Conservation (phyloP, 1,284 basidiomycete genomes). For the Mycena citricolor region DNA sequence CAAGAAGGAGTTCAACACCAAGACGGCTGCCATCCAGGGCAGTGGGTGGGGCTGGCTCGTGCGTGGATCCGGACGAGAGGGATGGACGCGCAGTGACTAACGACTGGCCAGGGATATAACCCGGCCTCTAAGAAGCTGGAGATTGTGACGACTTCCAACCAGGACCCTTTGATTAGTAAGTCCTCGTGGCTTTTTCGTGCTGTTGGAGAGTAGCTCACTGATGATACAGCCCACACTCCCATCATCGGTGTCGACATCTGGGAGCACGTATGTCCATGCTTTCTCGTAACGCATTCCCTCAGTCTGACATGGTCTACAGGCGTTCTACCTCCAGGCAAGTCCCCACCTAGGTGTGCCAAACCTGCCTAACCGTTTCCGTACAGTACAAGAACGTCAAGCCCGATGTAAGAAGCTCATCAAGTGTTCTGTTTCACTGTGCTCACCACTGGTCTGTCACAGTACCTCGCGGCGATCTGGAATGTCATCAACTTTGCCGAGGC, state of each 20-base stretch:
- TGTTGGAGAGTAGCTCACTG: not conserved
- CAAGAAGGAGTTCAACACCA: slow-evolving; percentile 82
- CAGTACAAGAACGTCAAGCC: slow-evolving; percentile 92
- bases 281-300: slow-evolving; percentile 1
- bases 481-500: slow-evolving; percentile 93
- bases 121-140: slow-evolving; percentile 75
- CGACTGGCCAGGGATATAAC: slow-evolving; percentile 78
- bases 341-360: not conserved
- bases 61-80: too few species aligned
- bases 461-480: slow-evolving; percentile 89
- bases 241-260: slow-evolving; percentile 97
- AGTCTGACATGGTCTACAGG: slow-evolving; percentile 35
- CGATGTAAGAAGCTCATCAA: slow-evolving; percentile 73
- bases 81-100: too few species aligned
- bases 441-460: slow-evolving; percentile 45
- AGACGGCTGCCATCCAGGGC: slow-evolving; percentile 93
- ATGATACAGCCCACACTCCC: slow-evolving; percentile 68
- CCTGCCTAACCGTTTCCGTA: slow-evolving; percentile 43
- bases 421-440: slow-evolving; percentile 6
- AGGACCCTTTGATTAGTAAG: slow-evolving; percentile 88
- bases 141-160: slow-evolving; percentile 90
- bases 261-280: slow-evolving; percentile 72
- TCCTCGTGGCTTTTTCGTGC: slow-evolving; percentile 3
- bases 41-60: slow-evolving; percentile 99
- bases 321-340: slow-evolving; percentile 73